Base-by-base conservation (phyloP, 345 rosid genomes). In the Linum tenue region DNA sequence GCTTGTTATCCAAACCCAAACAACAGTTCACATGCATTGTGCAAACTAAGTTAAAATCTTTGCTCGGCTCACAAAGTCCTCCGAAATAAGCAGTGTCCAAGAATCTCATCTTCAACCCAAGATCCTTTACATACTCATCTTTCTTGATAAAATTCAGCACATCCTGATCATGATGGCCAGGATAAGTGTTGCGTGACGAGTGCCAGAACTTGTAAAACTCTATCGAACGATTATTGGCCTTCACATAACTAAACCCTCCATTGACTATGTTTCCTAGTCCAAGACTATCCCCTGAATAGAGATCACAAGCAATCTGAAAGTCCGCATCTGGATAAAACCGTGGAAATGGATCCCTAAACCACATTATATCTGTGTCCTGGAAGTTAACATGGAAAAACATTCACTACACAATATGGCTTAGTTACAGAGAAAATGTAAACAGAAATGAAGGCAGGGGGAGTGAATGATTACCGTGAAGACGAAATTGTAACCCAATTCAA, bases 11-110 rank as follows among this genome's bases (percentile, higher is more conserved):
- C 86, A 90, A 62, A 62, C 97, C 97, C 31, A 65, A 67, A 71
- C 97, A 90, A 71, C 92, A 90, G 73, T 90, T 90, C n/a, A 86
- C 89, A 38, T 90, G 97, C 95, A 90, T 90, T 9, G 97, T 90
- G 67, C 89, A 78, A 70, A 86, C 97, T 67, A 70, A 59, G 69
- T 83, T 88, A 69, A 88, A 59, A 78, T 90, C 87, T 69, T 71
- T 81, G 75, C 97, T 90, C 16, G 92, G 90, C 65, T 90, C 97
- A 77, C 92, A 90, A 15, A 90, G 74, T 64, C 97, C 97, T 7
- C 97, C 97, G 56, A 85, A 90, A 67, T 75, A 88, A n/a, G 70
- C 76, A 3, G 95, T 87, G 75, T 84, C 83, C 77, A 90, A 77
- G 81, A 84, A 90, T 73, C 84, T 85, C 70, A 90, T 84, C 71